Evolutionary conservation across 2,329 filamentous ascomycete genomes (phyloP).

Genomic region (Cladosporium austrohemisphaericum): DNA sequence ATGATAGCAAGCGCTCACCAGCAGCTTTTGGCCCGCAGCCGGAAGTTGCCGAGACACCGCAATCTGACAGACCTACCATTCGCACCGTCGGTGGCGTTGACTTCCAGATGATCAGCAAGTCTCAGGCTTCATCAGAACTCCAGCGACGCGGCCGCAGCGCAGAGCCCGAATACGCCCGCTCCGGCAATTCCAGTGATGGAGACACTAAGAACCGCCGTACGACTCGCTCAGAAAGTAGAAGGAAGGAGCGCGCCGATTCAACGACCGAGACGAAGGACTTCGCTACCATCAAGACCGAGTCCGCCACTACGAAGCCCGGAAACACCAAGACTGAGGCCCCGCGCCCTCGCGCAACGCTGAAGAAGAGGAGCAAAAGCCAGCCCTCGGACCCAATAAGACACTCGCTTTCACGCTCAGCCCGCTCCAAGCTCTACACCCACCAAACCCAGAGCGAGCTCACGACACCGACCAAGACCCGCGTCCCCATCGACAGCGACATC

Average conservation of each 20-base stretch:
- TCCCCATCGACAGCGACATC: neutral
- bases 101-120: conserved; percentile 9
- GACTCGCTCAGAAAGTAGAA: conserved; percentile 17
- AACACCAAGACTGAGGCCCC: conserved; percentile 1
- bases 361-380: neutral
- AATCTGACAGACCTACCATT: neutral
- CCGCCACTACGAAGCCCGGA: neutral
- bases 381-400: too few relatives aligned
- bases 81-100: conserved; percentile 8
- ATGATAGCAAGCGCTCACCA: neutral
- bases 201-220: neutral
- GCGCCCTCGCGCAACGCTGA: neutral
- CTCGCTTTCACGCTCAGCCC: too few relatives aligned
- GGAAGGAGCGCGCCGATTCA: conserved; percentile 19
- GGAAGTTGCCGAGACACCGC: neutral
- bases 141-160: conserved; percentile 3
- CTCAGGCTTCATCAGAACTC: neutral
- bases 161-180: neutral
- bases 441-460: too few relatives aligned
- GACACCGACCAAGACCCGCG: neutral
- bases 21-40: neutral
- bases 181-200: neutral
- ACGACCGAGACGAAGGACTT: neutral
- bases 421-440: neutral
- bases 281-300: neutral